These are phyloP conservation scores for Eucalyptus rudis DNA, from an alignment of 345 rosid genomes.

Conservation along the genomic window DNA sequence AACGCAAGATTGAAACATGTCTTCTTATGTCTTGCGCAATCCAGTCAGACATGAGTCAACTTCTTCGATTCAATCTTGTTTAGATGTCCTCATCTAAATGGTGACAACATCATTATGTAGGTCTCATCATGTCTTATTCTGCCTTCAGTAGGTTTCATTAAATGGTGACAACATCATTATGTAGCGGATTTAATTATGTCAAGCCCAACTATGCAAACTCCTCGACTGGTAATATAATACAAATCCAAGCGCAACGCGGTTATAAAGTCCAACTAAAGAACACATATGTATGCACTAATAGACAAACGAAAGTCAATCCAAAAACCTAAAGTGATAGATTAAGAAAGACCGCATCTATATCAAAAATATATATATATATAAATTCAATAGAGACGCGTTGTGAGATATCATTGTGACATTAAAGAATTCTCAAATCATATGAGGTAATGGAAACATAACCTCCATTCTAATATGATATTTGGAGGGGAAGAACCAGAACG, in stretches of 20 bases:
- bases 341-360: not conserved
- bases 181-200: not conserved
- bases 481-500: not conserved
- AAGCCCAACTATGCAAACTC: not conserved
- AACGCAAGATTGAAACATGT: not conserved
- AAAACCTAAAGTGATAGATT: not conserved
- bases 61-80: not conserved
- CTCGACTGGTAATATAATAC: not conserved
- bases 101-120: not conserved
- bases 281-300: fast-evolving
- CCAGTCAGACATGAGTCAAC: not conserved
- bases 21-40: not conserved
- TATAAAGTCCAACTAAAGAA: not conserved
- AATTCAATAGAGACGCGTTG: fast-evolving
- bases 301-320: not conserved
- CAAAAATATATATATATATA: not conserved
- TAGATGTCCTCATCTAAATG: not conserved
- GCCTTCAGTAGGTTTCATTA: not conserved
- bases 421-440: not conserved
- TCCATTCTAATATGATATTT: not conserved
- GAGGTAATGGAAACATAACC: not conserved
- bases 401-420: not conserved
- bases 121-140: not conserved
- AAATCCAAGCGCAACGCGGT: not conserved
- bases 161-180: not conserved